Base-by-base conservation (phyloP, 1,284 basidiomycete genomes). In the Cutaneotrichosporon arboriforme region DNA sequence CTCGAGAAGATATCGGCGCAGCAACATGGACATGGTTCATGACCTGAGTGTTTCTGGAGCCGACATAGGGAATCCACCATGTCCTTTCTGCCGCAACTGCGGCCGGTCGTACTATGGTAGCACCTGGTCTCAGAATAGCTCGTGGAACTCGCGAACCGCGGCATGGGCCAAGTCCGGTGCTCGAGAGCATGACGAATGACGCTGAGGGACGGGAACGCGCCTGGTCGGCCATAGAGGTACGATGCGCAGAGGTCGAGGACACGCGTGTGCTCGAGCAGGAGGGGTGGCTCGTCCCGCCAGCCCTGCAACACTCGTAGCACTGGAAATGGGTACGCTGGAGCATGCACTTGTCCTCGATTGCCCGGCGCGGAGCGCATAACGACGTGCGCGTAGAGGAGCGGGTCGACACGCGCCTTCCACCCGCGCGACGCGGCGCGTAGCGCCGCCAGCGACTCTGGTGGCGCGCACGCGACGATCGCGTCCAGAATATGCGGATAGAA, bases 111-210 rank as follows among this genome's bases (percentile, higher is more conserved):
- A n/a, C n/a, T n/a, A n/a, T n/a, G n/a, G n/a, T n/a, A n/a, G n/a
- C n/a, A n/a, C n/a, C n/a, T n/a, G n/a, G n/a, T n/a, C n/a, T n/a
- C n/a, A n/a, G n/a, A n/a, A n/a, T n/a, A n/a, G n/a, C n/a, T n/a
- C n/a, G n/a, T n/a, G n/a, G n/a, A n/a, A n/a, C n/a, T n/a, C n/a
- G 12, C 17, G 12, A 45, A 45, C 2, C 43, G 43, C 31, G 43
- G 43, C 43, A 45, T 45, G 4, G 43, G 43, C 43, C 43, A 45
- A 3, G 43, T 45, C n/a, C 26, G n/a, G 18, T 45, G 35, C 3
- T 17, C 43, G 3, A 45, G 33, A 4, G 43, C 31, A 14, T 45
- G 43, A 4, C 43, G 31, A 21, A 45, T 31, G 12, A 45, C 18
- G 1, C 12, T 2, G 18, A 45, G 43, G 18, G 31, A 20, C 4